Base-by-base conservation (phyloP, 257 asterid genomes). In the Rhazya stricta region DNA sequence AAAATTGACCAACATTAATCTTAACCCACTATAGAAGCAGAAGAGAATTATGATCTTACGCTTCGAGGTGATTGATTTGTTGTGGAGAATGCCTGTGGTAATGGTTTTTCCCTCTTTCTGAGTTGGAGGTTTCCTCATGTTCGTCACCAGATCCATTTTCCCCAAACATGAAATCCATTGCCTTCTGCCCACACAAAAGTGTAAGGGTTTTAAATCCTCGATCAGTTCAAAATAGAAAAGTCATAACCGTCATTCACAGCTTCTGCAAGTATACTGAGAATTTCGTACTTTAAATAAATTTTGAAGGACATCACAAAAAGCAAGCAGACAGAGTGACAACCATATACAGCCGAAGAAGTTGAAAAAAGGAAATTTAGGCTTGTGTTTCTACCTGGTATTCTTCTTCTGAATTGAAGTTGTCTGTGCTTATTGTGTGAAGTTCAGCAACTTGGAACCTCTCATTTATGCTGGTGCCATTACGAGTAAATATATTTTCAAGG, bases 1-100 rank as follows among this genome's bases (percentile, higher is more conserved):
- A 51, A 13, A 50, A n/a, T 15, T 51, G n/a, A 27, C 5, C 19
- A 51, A 19, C 58, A 51, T 51, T 51, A 51, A 51, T 4, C 58
- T 19, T 51, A 51, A 51, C 4, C 58, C 58, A 51, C 9, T 51
- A 51, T 9, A 51, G 0, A 19, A 21, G 58, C 58, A n/a, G n/a
- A 54, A 23, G 30, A 54, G 30, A 54, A 6, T 54, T 23, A 54
- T n/a, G 30, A 54, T 54, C 78, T 39, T 91, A 91, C 97, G 80
- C 87, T 86, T 91, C 93, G 18, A 91, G 96, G 34, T 77, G 84
- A 54, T 83, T 88, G 75, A 91, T 89, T 72, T 91, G 96, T 69
- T 88, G 85, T 6, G 84, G 34, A 15, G 92, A 79, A 76, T 88
- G 96, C 42, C 96, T 89, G 68, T 88, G 91, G 25, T 74, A 86